A percentile compares a stretch with the other conserved stretches of the same genome.
phyloP scores from a whole-genome alignment of 495 filamentous ascomycete species.

The Daldinia loculata region DNA sequence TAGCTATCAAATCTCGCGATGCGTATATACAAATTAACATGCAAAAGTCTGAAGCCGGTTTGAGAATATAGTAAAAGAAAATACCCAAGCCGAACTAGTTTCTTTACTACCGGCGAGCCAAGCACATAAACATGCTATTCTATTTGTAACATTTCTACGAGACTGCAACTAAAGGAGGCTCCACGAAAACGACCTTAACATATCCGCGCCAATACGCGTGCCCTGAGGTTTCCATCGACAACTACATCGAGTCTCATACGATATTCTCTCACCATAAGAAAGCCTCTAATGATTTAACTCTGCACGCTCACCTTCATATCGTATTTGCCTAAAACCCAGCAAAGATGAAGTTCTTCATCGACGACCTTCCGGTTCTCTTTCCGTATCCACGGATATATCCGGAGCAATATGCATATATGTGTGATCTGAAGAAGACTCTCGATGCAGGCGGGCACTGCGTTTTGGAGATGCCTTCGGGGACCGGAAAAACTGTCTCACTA shows the following conservation, averaged over 20 bases:
- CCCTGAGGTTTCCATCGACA: background rate
- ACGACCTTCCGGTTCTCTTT: slow-evolving; percentile 93
- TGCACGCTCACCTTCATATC: background rate
- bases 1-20: background rate
- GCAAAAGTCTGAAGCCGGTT: background rate
- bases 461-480: slow-evolving; percentile 99
- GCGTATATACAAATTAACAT: background rate
- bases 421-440: slow-evolving; percentile 94
- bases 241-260: background rate
- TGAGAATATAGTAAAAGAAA: background rate
- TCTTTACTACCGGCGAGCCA: background rate
- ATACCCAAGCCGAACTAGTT: background rate
- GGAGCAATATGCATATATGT: slow-evolving; percentile 82
- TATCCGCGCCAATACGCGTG: background rate
- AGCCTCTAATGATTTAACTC: background rate
- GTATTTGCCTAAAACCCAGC: background rate
- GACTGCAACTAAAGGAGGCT: background rate
- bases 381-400: slow-evolving; percentile 98
- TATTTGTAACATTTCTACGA: slow-evolving; percentile 4
- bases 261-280: background rate
- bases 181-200: background rate
- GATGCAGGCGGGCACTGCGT: slow-evolving; percentile 96
- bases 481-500: slow-evolving; percentile 95
- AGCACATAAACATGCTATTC: slow-evolving; percentile 1
- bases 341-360: slow-evolving; percentile 96